Conservation (phyloP, 1,284 basidiomycete species). For the Ganoderma sp. region DNA sequence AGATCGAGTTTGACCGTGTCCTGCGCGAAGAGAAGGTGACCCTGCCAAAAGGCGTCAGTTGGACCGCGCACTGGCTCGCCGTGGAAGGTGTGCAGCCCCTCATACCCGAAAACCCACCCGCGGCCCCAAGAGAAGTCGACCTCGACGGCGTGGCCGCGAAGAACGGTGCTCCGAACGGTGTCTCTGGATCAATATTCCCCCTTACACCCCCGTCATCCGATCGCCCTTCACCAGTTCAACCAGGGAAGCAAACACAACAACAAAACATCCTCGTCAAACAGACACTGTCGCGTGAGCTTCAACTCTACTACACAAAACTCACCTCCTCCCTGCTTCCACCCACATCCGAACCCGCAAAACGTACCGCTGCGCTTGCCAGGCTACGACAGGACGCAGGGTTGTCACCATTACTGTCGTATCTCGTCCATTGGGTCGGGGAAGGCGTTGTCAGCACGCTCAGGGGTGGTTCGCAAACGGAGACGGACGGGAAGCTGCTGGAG, state of each 20-base stretch:
- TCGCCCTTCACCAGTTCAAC: constrained; percentile 42
- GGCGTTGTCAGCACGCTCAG: constrained; percentile 76
- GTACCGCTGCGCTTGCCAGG: constrained; percentile 89
- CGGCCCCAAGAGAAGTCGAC: constrained; percentile 65
- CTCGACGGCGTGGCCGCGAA: constrained; percentile 34
- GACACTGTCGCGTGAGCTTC: constrained; percentile 92
- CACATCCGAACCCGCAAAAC: constrained; percentile 62
- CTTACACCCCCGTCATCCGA: constrained; percentile 41
- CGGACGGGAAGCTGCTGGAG: constrained; percentile 71
- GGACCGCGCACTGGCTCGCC: constrained; percentile 96
- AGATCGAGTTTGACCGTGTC: constrained; percentile 94
- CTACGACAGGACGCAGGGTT: constrained; percentile 90
- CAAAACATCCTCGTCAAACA: constrained; percentile 85
- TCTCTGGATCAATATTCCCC: constrained; percentile 40
- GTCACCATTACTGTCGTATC: constrained; percentile 92
- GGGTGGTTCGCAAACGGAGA: constrained; percentile 63
- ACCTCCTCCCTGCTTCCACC: constrained; percentile 84
- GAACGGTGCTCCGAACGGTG: constrained; percentile 22
- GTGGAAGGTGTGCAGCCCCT: constrained; percentile 98
- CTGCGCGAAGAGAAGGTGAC: constrained; percentile 83
- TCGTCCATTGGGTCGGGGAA: constrained; percentile 94
- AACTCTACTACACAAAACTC: constrained; percentile 93
- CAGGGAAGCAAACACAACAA: constrained; percentile 51
- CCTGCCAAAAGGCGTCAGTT: constrained; percentile 77
- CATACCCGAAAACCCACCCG: constrained; percentile 94